phyloP scores from a whole-genome alignment of 2,329 filamentous ascomycete genomes.

The Aphanoascus verrucosus region DNA sequence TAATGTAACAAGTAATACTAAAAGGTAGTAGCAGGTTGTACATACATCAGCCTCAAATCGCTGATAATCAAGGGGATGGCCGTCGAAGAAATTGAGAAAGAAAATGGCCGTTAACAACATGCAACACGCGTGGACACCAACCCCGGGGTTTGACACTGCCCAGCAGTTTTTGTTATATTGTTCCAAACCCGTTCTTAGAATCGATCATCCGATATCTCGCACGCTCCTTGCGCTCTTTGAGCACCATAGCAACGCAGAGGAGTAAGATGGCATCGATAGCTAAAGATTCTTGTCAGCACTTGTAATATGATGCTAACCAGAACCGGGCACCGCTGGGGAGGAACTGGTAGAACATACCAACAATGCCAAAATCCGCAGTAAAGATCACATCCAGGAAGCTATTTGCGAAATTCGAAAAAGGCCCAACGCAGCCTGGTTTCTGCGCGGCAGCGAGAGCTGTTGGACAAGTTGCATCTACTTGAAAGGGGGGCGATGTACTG shows the following conservation, averaged over 20 bases:
- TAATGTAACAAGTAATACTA: too few relatives aligned
- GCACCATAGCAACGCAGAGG: conserved; percentile 60
- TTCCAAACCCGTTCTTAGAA: conserved; percentile 56
- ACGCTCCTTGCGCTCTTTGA: conserved; percentile 71
- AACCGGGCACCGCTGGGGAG: background rate
- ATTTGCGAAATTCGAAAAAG: conserved; percentile 60
- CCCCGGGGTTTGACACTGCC: background rate
- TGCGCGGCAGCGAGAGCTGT: conserved; percentile 61
- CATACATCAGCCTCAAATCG: too few relatives aligned
- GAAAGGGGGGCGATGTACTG: conserved; percentile 59
- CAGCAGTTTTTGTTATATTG: conserved; percentile 35
- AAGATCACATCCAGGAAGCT: conserved; percentile 64
- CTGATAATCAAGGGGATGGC: too few relatives aligned
- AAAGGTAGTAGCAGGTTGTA: too few relatives aligned
- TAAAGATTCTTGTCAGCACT: conserved; percentile 18
- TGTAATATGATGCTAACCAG: background rate
- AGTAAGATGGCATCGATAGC: conserved; percentile 57
- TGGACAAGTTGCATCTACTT: conserved; percentile 56
- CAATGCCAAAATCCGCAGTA: conserved; percentile 68
- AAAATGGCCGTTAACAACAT: background rate
- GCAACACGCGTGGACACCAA: too few relatives aligned
- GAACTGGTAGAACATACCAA: conserved; percentile 41
- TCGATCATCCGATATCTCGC: conserved; percentile 71
- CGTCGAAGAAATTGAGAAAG: too few relatives aligned
- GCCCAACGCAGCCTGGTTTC: conserved; percentile 56